Percentiles rank a stretch among this genome's conserved stretches.
These are phyloP conservation scores for Mycosarcoma mackinlayi DNA, from an alignment of 1,284 basidiomycete species.

Conservation along the genomic window DNA sequence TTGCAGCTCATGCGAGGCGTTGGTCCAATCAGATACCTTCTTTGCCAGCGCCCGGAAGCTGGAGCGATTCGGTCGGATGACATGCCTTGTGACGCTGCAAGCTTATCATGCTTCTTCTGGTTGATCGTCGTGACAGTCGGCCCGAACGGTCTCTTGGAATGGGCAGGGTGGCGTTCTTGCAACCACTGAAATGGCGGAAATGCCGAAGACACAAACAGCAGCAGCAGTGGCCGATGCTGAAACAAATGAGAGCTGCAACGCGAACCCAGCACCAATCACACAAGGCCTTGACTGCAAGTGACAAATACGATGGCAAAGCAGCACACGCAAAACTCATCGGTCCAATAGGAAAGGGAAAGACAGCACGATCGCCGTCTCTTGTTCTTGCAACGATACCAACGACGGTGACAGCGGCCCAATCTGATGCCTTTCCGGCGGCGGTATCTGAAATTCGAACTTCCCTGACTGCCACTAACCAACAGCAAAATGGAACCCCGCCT, in stretches of 20 bases:
- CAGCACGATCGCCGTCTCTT: too few species aligned
- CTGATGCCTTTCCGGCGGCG: slow-evolving; percentile 10
- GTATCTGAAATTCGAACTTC: slow-evolving; percentile 20
- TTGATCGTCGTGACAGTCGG: slow-evolving; percentile 3
- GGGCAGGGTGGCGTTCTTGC: too few species aligned
- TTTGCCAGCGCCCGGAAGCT: neutral
- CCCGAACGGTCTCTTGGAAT: neutral
- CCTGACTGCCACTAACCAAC: neutral
- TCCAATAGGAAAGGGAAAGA: too few species aligned
- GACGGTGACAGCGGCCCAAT: slow-evolving; percentile 8
- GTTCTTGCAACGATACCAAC: neutral
- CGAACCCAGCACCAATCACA: too few species aligned
- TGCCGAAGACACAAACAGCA: too few species aligned
- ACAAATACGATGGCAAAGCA: too few species aligned
- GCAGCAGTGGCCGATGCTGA: too few species aligned
- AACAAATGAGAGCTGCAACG: too few species aligned
- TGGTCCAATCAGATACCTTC: slow-evolving; percentile 2
- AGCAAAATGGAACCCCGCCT: neutral
- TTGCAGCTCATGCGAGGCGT: neutral
- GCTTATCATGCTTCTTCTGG: too few species aligned
- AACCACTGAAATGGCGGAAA: too few species aligned
- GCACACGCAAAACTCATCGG: too few species aligned
- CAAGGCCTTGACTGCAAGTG: too few species aligned
- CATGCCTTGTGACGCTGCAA: neutral
- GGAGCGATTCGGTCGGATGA: neutral